Evolutionary conservation across 2,329 filamentous ascomycete species (phyloP).

Genomic region (Claviceps humidiphila): DNA sequence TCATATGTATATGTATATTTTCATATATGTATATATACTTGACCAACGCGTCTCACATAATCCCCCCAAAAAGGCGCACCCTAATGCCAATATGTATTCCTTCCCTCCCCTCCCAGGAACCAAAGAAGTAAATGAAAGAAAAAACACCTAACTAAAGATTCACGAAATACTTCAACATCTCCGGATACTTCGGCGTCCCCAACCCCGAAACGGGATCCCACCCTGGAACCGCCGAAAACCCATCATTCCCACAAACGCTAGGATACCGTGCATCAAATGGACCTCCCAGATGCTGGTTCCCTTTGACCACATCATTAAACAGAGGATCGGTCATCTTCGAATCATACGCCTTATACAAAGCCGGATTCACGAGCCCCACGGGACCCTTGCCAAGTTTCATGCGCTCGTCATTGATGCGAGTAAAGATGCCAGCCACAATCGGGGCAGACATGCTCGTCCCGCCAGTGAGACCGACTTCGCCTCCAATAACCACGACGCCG

Average conservation of each 20-base stretch:
- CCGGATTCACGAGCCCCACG: slow-evolving; percentile 23
- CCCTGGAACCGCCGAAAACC: slow-evolving; percentile 10
- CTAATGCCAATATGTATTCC: background rate
- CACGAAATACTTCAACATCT: slow-evolving; percentile 29
- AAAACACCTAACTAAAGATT: background rate
- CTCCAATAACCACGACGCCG: slow-evolving; percentile 29
- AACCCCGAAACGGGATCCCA: slow-evolving; percentile 12
- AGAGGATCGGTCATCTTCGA: slow-evolving; percentile 1
- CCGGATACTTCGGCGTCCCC: slow-evolving; percentile 10
- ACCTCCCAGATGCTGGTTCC: slow-evolving; percentile 10
- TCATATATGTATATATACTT: background rate
- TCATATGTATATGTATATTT: background rate
- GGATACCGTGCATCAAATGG: slow-evolving; percentile 1
- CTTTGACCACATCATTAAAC: slow-evolving; percentile 9
- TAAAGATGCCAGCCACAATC: slow-evolving; percentile 21
- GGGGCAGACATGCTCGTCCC: slow-evolving; percentile 33
- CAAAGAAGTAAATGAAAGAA: background rate
- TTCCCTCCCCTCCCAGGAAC: background rate
- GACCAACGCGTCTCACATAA: background rate
- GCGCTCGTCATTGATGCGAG: slow-evolving; percentile 18
- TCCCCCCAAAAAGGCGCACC: background rate
- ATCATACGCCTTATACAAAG: slow-evolving; percentile 11
- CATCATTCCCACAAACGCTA: slow-evolving; percentile 9
- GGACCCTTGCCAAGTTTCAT: slow-evolving; percentile 15
- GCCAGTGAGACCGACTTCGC: slow-evolving; percentile 27